Evolutionary conservation across 2,329 filamentous ascomycete genomes (phyloP).

Genomic region (Amauroascus verrucosus): DNA sequence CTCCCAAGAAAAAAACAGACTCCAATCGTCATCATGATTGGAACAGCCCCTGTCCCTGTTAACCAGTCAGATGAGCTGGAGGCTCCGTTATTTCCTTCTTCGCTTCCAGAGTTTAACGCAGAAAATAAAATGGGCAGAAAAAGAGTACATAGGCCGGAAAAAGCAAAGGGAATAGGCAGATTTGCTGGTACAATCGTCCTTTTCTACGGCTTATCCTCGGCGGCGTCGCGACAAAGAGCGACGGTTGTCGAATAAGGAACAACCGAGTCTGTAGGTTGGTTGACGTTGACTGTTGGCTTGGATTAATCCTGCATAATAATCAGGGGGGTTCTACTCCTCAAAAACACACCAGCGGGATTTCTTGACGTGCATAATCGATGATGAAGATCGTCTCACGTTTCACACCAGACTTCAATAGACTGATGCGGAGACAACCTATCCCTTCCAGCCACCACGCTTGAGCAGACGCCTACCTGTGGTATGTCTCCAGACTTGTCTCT

Average conservation of each 20-base stretch:
- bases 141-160: background rate
- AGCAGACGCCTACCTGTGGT: too few species aligned
- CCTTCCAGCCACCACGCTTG: slow-evolving; percentile 2
- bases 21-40: background rate
- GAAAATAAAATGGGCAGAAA: background rate
- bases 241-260: background rate
- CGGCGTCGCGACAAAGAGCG: background rate
- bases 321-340: background rate
- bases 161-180: background rate
- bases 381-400: background rate
- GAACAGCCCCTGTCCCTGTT: slow-evolving; percentile 5
- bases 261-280: background rate
- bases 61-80: background rate
- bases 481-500: background rate
- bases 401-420: slow-evolving; percentile 5
- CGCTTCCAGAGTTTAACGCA: slow-evolving; percentile 10
- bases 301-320: too few species aligned
- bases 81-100: background rate
- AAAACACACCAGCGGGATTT: background rate
- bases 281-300: background rate
- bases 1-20: background rate
- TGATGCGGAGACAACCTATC: background rate
- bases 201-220: background rate
- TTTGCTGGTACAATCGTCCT: background rate
- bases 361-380: background rate